phyloP scores from a whole-genome alignment of 371 early-diverging fungal species.

The Capillidium heterosporum region DNA sequence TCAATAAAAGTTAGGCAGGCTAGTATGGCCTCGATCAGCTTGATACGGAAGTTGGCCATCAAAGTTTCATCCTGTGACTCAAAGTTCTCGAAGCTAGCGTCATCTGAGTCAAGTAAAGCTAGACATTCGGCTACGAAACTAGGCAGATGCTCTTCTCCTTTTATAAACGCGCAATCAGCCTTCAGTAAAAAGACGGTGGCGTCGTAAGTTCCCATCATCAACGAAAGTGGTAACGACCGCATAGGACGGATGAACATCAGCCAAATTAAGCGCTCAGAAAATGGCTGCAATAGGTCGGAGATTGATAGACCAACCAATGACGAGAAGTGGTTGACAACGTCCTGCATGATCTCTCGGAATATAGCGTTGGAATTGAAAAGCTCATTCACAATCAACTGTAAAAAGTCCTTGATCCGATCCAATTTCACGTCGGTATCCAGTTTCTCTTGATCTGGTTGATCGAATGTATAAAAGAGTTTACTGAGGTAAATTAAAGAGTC shows the following conservation, averaged over 20 bases:
- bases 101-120: constrained; percentile 93
- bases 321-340: constrained; percentile 61
- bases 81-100: constrained; percentile 72
- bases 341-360: constrained; percentile 79
- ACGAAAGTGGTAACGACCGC: constrained; percentile 83
- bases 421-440: constrained; percentile 27
- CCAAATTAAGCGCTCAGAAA: constrained; percentile 64
- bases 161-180: constrained; percentile 74
- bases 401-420: constrained; percentile 37
- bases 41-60: constrained; percentile 71
- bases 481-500: constrained; percentile 36
- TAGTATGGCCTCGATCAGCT: constrained; percentile 86
- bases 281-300: constrained; percentile 69
- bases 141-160: constrained; percentile 72
- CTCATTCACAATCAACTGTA: constrained; percentile 69
- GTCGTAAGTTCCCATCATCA: constrained; percentile 96
- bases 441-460: not conserved
- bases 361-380: constrained; percentile 76
- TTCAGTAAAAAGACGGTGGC: constrained; percentile 91
- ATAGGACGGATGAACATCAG: constrained; percentile 95
- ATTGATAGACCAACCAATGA: constrained; percentile 56
- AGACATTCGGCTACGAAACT: constrained; percentile 82
- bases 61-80: constrained; percentile 56
- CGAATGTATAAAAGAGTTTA: constrained; percentile 72
- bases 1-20: constrained; percentile 84